A percentile compares a stretch with the other conserved stretches of the same genome.
These are phyloP conservation scores for Sugiyamaella grinbergsii DNA, from an alignment of 1,139 yeast species.

Conservation along the genomic window DNA sequence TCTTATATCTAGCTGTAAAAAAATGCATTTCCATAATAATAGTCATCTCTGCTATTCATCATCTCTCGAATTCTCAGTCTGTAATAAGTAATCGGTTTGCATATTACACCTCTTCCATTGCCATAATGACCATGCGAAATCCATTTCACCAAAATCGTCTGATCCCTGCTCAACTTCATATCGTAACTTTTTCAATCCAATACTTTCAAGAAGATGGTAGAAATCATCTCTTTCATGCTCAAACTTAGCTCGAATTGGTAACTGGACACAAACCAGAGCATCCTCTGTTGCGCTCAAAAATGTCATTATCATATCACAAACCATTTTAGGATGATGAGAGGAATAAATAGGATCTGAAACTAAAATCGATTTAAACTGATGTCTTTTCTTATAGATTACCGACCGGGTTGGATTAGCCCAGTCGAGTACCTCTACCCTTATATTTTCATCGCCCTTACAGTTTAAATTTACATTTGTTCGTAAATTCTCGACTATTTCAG, in stretches of 20 bases:
- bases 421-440: slow-evolving; percentile 59
- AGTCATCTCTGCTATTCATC: too few species aligned
- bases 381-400: slow-evolving; percentile 19
- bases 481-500: slow-evolving; percentile 73
- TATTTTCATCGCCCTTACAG: slow-evolving; percentile 36
- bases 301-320: slow-evolving; percentile 56
- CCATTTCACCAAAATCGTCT: slow-evolving; percentile 84
- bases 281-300: slow-evolving; percentile 43
- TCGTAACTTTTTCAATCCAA: slow-evolving; percentile 37
- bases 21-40: too few species aligned
- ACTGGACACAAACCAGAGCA: slow-evolving; percentile 60
- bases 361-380: slow-evolving; percentile 58
- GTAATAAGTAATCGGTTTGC: too few species aligned
- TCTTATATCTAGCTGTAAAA: too few species aligned
- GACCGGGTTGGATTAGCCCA: slow-evolving; percentile 62
- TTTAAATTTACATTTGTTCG: slow-evolving; percentile 59
- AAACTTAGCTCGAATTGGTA: slow-evolving; percentile 71
- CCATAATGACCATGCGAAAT: slow-evolving; percentile 48
- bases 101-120: too few species aligned
- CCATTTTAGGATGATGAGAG: slow-evolving; percentile 73
- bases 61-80: too few species aligned
- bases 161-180: slow-evolving; percentile 58
- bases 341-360: slow-evolving; percentile 91
- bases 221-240: slow-evolving; percentile 63
- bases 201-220: slow-evolving; percentile 54